These are phyloP conservation scores for Deuterostichococcus epilithicus DNA, from an alignment of 139 green algal species.

Conservation along the genomic window DNA sequence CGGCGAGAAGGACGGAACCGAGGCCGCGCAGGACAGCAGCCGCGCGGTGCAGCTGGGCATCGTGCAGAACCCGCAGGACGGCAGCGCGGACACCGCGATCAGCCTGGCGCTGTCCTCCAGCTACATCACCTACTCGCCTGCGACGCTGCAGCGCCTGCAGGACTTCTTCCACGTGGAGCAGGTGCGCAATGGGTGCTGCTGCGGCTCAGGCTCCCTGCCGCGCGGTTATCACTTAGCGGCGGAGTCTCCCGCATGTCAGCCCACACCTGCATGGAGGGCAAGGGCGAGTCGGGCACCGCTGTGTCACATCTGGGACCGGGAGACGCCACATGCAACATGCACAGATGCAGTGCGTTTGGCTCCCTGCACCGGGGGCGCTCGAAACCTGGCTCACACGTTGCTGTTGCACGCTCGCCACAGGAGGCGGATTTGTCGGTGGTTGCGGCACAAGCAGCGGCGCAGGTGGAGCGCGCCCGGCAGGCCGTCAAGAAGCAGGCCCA, in stretches of 20 bases:
- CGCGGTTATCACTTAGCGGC: too few relatives aligned
- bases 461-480: slow-evolving; percentile 52
- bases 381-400: not conserved
- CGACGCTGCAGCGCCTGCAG: slow-evolving; percentile 49
- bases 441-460: slow-evolving; percentile 36
- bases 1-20: not conserved
- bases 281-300: too few relatives aligned
- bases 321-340: too few relatives aligned
- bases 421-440: slow-evolving; percentile 46
- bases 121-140: slow-evolving; percentile 75
- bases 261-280: too few relatives aligned
- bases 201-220: slow-evolving; percentile 3
- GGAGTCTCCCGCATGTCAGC: too few relatives aligned
- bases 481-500: slow-evolving; percentile 49
- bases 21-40: too few relatives aligned
- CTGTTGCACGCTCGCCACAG: slow-evolving; percentile 14
- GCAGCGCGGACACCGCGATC: slow-evolving; percentile 56
- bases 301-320: too few relatives aligned
- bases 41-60: slow-evolving; percentile 38
- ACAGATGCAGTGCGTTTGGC: too few relatives aligned
- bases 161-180: slow-evolving; percentile 70
- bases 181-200: not conserved
- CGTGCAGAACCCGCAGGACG: slow-evolving; percentile 68
- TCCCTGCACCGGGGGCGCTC: too few relatives aligned
- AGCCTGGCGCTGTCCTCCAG: slow-evolving; percentile 58